Base-by-base conservation (phyloP, 768 basidiomycete species). In the Floccularia luteovirens region DNA sequence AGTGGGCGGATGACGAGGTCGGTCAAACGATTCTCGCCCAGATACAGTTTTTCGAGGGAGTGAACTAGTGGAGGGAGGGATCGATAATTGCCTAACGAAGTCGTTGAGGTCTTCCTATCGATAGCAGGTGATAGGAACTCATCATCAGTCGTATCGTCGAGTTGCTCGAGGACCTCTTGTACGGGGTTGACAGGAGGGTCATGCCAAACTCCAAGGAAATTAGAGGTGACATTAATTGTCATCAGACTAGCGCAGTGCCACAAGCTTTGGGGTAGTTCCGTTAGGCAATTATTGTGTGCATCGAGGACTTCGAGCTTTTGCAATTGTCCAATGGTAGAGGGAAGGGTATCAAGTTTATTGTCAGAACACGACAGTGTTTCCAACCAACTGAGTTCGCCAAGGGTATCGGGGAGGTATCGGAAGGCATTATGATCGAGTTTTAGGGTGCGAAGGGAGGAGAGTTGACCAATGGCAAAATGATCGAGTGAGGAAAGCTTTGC, bases 271-370 rank as follows among this genome's bases (percentile, higher is more conserved):
- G 93, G 90, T 0, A 98, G 62, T 48, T 81, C 78, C 3, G 69
- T 75, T 33, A 98, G 66, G 49, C 82, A 84, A 64, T 98, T 99
- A 55, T 89, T 92, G 55, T 97, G 93, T 2, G 84, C 84, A 48
- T 96, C 90, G 30, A 99, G 70, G 1, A 61, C 65, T 48, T 82
- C 75, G 7, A 98, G 72, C 31, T 76, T 79, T 60, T 78, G 77
- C 32, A 98, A 67, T 6, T 67, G 66, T 11, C 90, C 90, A 35
- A 98, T 80, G 30, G 75, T 77, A 8, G 67, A 57, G 0, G 96
- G 96, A 0, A 98, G 70, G 12, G 70, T 60, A 40, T 77, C 76
- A 14, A 99, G 72, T 48, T 82, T 74, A 62, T 98, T 98, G 59
- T 97, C 89, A n/a, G 89, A 87, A 54, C 89, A 90, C 8, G 85